These are phyloP conservation scores for Leccinum olivaceopallidum DNA, from an alignment of 768 basidiomycete genomes.

Conservation along the genomic window DNA sequence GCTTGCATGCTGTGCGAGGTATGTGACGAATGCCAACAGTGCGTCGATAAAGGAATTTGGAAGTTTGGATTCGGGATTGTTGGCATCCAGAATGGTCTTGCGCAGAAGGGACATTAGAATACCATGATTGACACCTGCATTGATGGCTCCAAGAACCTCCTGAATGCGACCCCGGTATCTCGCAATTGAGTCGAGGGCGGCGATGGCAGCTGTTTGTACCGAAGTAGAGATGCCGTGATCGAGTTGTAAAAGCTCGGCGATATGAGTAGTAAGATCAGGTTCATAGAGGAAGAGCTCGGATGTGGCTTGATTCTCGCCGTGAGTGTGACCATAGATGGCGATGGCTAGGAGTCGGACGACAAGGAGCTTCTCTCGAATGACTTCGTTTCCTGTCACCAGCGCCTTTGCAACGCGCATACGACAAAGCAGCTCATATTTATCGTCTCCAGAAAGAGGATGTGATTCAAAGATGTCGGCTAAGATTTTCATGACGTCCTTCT, in stretches of 20 bases:
- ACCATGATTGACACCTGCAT: constrained; percentile 96
- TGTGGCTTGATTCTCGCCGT: constrained; percentile 74
- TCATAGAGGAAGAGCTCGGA: constrained; percentile 91
- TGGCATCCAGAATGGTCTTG: constrained; percentile 74
- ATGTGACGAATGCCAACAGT: constrained; percentile 82
- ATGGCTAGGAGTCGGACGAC: constrained; percentile 82
- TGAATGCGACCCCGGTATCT: constrained; percentile 80
- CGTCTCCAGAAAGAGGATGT: constrained; percentile 71
- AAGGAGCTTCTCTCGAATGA: constrained; percentile 77
- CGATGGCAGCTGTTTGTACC: constrained; percentile 83
- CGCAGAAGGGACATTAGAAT: constrained; percentile 88
- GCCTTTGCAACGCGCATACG: constrained; percentile 80
- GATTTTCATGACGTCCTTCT: constrained; percentile 71
- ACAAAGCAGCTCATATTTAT: constrained; percentile 87
- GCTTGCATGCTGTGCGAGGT: constrained; percentile 79
- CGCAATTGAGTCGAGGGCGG: constrained; percentile 88
- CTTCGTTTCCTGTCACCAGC: constrained; percentile 55
- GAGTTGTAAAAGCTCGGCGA: constrained; percentile 87
- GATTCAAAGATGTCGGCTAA: constrained; percentile 71
- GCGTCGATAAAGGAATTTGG: constrained; percentile 83
- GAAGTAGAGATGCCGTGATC: constrained; percentile 67
- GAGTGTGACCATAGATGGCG: constrained; percentile 89
- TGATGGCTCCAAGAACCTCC: constrained; percentile 88
- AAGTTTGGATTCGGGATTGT: constrained; percentile 60
- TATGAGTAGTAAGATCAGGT: constrained; percentile 85